Conservation (phyloP, 1,139 yeast genomes). For the Geotrichum aggregatum region DNA sequence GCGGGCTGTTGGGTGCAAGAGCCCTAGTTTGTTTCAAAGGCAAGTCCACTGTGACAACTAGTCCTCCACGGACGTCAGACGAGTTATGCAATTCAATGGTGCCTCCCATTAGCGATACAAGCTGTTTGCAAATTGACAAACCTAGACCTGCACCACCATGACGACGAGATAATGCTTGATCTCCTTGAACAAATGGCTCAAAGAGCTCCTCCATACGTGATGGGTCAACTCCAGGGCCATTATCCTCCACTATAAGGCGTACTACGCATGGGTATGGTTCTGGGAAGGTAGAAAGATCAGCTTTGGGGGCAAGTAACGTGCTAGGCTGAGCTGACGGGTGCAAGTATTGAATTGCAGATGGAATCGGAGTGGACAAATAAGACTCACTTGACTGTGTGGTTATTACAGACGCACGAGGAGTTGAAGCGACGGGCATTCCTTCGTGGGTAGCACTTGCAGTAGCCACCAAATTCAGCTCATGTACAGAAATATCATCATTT, state of each 20-base stretch:
- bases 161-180: constrained; percentile 84
- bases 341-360: background rate
- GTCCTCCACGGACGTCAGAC: constrained; percentile 1
- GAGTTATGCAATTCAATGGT: constrained; percentile 44
- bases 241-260: constrained; percentile 61
- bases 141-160: constrained; percentile 97
- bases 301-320: background rate
- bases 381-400: background rate
- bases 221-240: constrained; percentile 89
- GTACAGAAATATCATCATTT: background rate
- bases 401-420: background rate
- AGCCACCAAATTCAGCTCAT: background rate
- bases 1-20: background rate
- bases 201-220: constrained; percentile 77
- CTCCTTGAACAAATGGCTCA: constrained; percentile 96
- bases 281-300: background rate
- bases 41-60: constrained; percentile 9
- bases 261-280: constrained; percentile 5
- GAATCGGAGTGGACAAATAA: background rate
- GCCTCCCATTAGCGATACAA: constrained; percentile 75
- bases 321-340: background rate
- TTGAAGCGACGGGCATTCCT: background rate
- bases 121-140: constrained; percentile 83
- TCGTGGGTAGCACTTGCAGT: background rate
- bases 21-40: constrained; percentile 10